Percentiles rank a stretch among this genome's conserved stretches.
phyloP scores from a whole-genome alignment of 2,329 filamentous ascomycete genomes.

The Fusarium albosuccineum region DNA sequence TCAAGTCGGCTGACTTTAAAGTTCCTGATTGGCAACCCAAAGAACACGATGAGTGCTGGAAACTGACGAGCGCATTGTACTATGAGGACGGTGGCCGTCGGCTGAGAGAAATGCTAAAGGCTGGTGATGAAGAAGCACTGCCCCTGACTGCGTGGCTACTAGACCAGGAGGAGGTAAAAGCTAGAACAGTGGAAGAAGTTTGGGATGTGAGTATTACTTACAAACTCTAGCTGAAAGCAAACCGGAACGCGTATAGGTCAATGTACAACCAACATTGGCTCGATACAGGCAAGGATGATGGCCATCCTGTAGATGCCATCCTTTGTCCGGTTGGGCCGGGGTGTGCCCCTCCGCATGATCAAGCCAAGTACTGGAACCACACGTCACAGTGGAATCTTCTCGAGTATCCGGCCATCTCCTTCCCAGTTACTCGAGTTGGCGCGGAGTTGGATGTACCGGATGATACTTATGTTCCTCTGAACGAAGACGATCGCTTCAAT shows the following conservation, averaged over 20 bases:
- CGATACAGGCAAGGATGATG: background rate
- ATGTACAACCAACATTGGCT: background rate
- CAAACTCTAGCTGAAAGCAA: background rate
- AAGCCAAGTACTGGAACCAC: background rate
- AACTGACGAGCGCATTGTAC: background rate
- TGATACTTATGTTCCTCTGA: background rate
- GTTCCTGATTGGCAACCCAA: background rate
- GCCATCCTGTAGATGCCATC: background rate
- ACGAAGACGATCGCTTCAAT: background rate
- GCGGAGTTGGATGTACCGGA: background rate
- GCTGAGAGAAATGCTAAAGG: too few species aligned
- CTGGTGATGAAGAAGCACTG: too few species aligned
- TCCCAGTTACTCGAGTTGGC: background rate
- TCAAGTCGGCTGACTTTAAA: background rate
- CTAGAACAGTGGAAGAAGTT: background rate
- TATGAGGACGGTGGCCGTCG: too few species aligned
- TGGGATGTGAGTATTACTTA: background rate
- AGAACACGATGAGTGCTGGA: background rate
- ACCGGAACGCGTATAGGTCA: background rate
- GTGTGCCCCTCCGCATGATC: background rate
- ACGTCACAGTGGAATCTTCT: background rate
- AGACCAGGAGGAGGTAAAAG: too few species aligned
- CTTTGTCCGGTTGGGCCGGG: background rate
- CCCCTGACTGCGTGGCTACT: too few species aligned
- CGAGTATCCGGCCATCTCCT: background rate